Evolutionary conservation across 1,139 yeast genomes (phyloP).

Genomic region (Geotrichum cucujoidarum): DNA sequence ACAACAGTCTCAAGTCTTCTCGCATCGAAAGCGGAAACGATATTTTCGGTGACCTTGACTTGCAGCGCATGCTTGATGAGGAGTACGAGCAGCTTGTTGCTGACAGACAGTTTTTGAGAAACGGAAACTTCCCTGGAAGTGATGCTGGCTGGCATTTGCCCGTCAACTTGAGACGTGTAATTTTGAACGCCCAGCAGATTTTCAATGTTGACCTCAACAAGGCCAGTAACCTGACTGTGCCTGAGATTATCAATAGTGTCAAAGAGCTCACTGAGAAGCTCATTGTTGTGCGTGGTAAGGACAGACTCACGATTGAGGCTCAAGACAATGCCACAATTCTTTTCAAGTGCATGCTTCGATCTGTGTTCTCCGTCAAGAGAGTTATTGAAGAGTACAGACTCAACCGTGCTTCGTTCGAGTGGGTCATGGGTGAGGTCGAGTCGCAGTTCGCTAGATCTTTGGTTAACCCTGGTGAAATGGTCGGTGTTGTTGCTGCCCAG

Average conservation of each 20-base stretch:
- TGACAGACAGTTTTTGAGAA: conserved; percentile 79
- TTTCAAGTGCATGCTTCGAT: conserved; percentile 87
- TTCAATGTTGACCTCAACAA: conserved; percentile 89
- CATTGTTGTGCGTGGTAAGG: conserved; percentile 77
- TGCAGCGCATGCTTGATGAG: conserved; percentile 74
- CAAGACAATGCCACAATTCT: conserved; percentile 87
- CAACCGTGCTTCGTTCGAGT: conserved; percentile 81
- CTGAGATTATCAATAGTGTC: conserved; percentile 75
- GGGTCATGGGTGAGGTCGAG: conserved; percentile 94
- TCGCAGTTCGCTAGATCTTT: conserved; percentile 88
- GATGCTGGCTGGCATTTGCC: conserved; percentile 97
- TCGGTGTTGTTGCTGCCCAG: conserved; percentile 98
- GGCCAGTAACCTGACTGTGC: conserved; percentile 83
- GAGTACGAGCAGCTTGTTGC: conserved; percentile 72
- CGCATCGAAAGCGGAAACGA: conserved; percentile 85
- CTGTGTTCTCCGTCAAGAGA: conserved; percentile 86
- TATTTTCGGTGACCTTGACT: conserved; percentile 80
- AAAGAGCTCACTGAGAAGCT: conserved; percentile 61
- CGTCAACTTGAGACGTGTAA: conserved; percentile 91
- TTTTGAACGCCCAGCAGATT: conserved; percentile 95
- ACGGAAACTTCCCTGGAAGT: conserved; percentile 80
- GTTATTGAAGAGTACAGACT: conserved; percentile 86
- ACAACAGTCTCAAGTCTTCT: conserved; percentile 58
- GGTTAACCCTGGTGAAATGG: conserved; percentile 99
- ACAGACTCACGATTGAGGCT: conserved; percentile 71